These are phyloP conservation scores for Lomentospora prolificans DNA, from an alignment of 2,329 filamentous ascomycete species.

Conservation along the genomic window DNA sequence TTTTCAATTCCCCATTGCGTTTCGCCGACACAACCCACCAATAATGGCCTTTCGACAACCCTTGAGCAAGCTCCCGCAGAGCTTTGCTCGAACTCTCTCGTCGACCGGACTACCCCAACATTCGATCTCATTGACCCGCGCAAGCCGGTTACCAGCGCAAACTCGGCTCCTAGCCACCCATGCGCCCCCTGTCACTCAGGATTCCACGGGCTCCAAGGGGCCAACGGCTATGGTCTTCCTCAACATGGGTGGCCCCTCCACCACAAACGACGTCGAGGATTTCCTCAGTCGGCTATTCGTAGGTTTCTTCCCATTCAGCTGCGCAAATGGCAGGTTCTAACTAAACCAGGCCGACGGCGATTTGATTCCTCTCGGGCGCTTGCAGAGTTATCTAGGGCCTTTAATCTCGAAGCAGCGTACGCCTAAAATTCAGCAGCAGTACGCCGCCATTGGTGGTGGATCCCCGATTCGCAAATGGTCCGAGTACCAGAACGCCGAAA, in stretches of 20 bases:
- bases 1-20: neutral
- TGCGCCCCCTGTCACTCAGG: slow-evolving; percentile 70
- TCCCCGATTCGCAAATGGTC: slow-evolving; percentile 98
- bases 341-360: slow-evolving; percentile 69
- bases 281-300: slow-evolving; percentile 91
- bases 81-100: slow-evolving; percentile 13
- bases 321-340: slow-evolving; percentile 14
- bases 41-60: slow-evolving; percentile 31
- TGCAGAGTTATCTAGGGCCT: slow-evolving; percentile 85
- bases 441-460: slow-evolving; percentile 90
- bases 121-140: neutral
- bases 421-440: slow-evolving; percentile 94
- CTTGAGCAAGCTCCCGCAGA: slow-evolving; percentile 25
- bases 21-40: neutral
- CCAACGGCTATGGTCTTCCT: slow-evolving; percentile 97
- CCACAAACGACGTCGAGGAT: slow-evolving; percentile 74
- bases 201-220: slow-evolving; percentile 59
- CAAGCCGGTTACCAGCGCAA: neutral
- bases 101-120: neutral
- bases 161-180: slow-evolving; percentile 25
- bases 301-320: slow-evolving; percentile 24
- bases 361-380: slow-evolving; percentile 84
- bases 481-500: slow-evolving; percentile 83
- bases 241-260: slow-evolving; percentile 96
- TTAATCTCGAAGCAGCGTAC: slow-evolving; percentile 79